Evolutionary conservation across 352 stramenopile genomes (phyloP).

Genomic region (Phytopythium cucurbitacearum): DNA sequence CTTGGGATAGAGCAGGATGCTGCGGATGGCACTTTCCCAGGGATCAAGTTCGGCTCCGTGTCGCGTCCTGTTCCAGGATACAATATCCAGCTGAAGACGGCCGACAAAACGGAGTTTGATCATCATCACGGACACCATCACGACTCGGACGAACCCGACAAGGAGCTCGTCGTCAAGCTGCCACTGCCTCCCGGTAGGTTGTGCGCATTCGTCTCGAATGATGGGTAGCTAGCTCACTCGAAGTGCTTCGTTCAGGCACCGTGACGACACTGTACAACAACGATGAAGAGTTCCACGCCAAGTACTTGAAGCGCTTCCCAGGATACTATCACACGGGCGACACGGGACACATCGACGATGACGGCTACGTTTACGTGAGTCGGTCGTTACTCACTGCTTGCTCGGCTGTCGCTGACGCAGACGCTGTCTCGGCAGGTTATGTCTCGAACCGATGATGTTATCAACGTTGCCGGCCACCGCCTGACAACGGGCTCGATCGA

Average conservation of each 20-base stretch:
- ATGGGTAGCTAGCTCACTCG: neutral
- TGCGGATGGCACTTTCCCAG: conserved; percentile 24
- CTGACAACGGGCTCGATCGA: conserved; percentile 88
- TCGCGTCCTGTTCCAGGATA: conserved; percentile 76
- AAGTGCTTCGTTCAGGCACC: conserved; percentile 23
- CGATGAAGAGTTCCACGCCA: conserved; percentile 69
- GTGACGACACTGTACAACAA: conserved; percentile 86
- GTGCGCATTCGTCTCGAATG: neutral
- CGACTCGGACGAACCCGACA: conserved; percentile 46
- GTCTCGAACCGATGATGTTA: conserved; percentile 89
- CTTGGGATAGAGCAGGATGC: conserved; percentile 68
- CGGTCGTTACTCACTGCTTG: neutral
- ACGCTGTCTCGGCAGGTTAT: conserved; percentile 57
- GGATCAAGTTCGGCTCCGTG: conserved; percentile 62
- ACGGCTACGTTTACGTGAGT: conserved; percentile 86
- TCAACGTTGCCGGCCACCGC: conserved; percentile 87
- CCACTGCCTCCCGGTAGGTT: conserved; percentile 75
- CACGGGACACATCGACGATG: conserved; percentile 83
- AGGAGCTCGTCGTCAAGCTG: conserved; percentile 75
- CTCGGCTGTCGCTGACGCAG: conserved; percentile 3
- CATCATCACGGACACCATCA: conserved; percentile 43
- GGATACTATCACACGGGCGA: conserved; percentile 91
- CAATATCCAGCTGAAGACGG: conserved; percentile 71
- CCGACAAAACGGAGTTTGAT: conserved; percentile 34
- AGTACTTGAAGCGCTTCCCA: conserved; percentile 80